These are phyloP conservation scores for Phytophthora syringae DNA, from an alignment of 352 stramenopile species.

Conservation along the genomic window DNA sequence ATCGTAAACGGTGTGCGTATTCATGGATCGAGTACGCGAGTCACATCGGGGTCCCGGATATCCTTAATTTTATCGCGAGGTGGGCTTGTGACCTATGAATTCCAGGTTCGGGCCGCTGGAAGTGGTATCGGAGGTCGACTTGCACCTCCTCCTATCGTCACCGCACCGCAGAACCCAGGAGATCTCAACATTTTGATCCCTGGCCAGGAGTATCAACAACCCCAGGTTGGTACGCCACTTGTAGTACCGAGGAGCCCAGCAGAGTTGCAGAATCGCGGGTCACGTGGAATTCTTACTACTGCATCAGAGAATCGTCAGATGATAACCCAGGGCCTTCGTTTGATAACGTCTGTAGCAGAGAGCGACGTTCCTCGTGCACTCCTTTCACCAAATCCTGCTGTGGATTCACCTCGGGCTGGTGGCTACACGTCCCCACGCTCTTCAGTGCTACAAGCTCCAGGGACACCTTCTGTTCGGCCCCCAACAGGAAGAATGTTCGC, in stretches of 20 bases:
- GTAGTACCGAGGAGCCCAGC: slow-evolving; percentile 69
- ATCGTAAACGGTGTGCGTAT: slow-evolving; percentile 90
- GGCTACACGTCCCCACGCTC: slow-evolving; percentile 83
- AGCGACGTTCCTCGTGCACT: slow-evolving; percentile 81
- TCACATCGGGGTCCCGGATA: slow-evolving; percentile 78
- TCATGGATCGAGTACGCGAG: slow-evolving; percentile 76
- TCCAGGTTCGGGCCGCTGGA: slow-evolving; percentile 60
- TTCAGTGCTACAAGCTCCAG: slow-evolving; percentile 69
- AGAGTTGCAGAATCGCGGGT: slow-evolving; percentile 84
- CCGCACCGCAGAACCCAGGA: slow-evolving; percentile 40
- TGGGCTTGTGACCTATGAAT: slow-evolving; percentile 87
- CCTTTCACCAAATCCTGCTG: slow-evolving; percentile 85
- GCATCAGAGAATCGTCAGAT: slow-evolving; percentile 38
- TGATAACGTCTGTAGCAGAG: slow-evolving; percentile 86
- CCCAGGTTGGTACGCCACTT: slow-evolving; percentile 39
- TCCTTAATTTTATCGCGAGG: slow-evolving; percentile 87
- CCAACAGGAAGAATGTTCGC: slow-evolving; percentile 61
- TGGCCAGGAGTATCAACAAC: slow-evolving; percentile 81
- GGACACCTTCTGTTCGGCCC: slow-evolving; percentile 64
- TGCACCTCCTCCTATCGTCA: slow-evolving; percentile 64
- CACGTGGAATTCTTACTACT: slow-evolving; percentile 34
- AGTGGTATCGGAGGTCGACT: slow-evolving; percentile 12
- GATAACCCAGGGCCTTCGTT: slow-evolving; percentile 70
- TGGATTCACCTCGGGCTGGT: slow-evolving; percentile 82
- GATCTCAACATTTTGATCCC: slow-evolving; percentile 56